phyloP scores from a whole-genome alignment of 345 rosid species.

The Eucalyptus brandiana region DNA sequence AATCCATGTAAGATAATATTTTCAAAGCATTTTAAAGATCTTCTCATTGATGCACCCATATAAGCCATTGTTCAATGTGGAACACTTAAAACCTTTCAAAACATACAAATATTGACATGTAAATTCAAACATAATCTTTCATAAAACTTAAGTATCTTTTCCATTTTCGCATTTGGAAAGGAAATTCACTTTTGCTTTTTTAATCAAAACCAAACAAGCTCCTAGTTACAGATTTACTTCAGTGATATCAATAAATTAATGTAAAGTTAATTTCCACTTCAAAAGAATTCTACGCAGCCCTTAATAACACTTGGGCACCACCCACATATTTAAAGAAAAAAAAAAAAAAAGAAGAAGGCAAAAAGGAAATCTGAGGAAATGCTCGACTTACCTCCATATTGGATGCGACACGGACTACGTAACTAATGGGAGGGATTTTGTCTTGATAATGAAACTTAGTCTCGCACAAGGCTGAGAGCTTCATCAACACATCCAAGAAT shows the following conservation, averaged over 20 bases:
- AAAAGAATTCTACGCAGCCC: neutral
- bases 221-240: neutral
- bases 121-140: neutral
- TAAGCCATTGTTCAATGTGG: neutral
- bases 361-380: neutral
- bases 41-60: neutral
- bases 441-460: conserved; percentile 79
- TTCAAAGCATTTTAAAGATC: neutral
- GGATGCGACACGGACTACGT: conserved; percentile 37
- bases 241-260: neutral
- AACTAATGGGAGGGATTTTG: conserved; percentile 50
- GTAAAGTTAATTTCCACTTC: neutral
- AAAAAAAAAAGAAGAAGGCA: neutral
- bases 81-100: neutral
- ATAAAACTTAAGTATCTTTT: neutral
- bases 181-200: neutral
- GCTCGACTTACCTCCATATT: conserved; percentile 51
- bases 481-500: conserved; percentile 18
- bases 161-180: neutral
- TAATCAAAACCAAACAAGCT: neutral
- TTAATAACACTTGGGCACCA: neutral
- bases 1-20: neutral
- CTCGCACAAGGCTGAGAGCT: conserved; percentile 86
- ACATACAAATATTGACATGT: neutral
- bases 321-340: neutral